phyloP scores from a whole-genome alignment of 2,329 filamentous ascomycete genomes.

The Ramularia collo-cygni region DNA sequence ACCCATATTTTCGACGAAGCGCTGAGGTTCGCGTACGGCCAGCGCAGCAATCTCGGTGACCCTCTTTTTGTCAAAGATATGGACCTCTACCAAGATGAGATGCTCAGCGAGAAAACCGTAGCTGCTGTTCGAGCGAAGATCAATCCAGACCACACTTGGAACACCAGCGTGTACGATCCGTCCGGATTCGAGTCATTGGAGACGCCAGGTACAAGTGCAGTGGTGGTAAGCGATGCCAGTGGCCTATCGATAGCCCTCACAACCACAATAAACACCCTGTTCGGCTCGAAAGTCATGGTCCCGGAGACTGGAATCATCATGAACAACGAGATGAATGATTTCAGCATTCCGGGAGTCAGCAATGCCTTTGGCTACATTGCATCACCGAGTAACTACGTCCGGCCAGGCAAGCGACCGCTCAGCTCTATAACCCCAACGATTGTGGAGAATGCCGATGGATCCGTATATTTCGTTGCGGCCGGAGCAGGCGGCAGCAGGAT shows the following conservation, averaged over 20 bases:
- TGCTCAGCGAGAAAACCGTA: slow-evolving; percentile 59
- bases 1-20: slow-evolving; percentile 82
- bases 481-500: slow-evolving; percentile 76
- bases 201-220: slow-evolving; percentile 67
- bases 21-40: slow-evolving; percentile 79
- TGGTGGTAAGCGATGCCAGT: slow-evolving; percentile 62
- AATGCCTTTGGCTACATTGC: slow-evolving; percentile 86
- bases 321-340: slow-evolving; percentile 59
- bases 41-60: slow-evolving; percentile 71
- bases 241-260: slow-evolving; percentile 77
- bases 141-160: slow-evolving; percentile 62
- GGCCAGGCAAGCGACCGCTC: slow-evolving; percentile 71
- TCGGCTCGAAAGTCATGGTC: slow-evolving; percentile 71
- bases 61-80: slow-evolving; percentile 65
- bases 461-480: slow-evolving; percentile 62
- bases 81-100: slow-evolving; percentile 55
- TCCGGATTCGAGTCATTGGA: slow-evolving; percentile 57
- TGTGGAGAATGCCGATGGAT: slow-evolving; percentile 58
- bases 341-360: slow-evolving; percentile 68
- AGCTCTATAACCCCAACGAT: slow-evolving; percentile 78
- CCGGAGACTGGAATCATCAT: slow-evolving; percentile 78
- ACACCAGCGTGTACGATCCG: slow-evolving; percentile 68
- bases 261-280: slow-evolving; percentile 81
- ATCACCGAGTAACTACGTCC: slow-evolving; percentile 71
- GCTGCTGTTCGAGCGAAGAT: slow-evolving; percentile 59